Conservation (phyloP, 2,329 filamentous ascomycete genomes). For the Trichoderma atroviride region DNA sequence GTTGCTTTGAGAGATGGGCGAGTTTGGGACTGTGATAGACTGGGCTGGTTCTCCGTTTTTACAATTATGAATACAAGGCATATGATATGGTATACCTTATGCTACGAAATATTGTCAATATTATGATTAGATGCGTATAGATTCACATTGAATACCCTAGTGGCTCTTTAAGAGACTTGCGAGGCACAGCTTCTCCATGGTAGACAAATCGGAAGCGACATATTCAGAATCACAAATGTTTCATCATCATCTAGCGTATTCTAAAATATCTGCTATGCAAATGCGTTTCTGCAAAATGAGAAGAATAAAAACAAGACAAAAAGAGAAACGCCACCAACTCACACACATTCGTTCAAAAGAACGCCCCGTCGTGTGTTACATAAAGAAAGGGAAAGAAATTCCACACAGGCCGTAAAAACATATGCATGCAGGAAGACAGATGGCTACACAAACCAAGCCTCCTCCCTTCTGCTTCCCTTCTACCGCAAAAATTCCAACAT, state of each 20-base stretch:
- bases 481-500: not conserved
- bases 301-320: not conserved
- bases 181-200: not conserved
- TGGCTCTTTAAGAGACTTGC: not conserved
- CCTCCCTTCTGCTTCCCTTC: not conserved
- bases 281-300: not conserved
- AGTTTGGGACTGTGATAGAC: not conserved
- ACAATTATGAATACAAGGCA: not conserved
- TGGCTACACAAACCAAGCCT: not conserved
- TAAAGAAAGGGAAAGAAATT: not conserved
- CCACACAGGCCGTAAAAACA: not conserved
- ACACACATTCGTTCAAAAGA: conserved; percentile 10
- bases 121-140: not conserved
- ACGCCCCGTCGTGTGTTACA: not conserved
- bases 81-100: not conserved
- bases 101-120: not conserved
- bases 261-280: conserved; percentile 21
- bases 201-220: too few relatives aligned
- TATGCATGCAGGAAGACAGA: not conserved
- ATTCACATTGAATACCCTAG: not conserved
- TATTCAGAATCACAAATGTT: not conserved
- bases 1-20: not conserved
- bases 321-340: conserved; percentile 8
- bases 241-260: conserved; percentile 20
- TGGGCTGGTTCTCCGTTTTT: not conserved